Percentiles rank a stretch among this genome's conserved stretches.
These are phyloP conservation scores for Choiromyces venosus DNA, from an alignment of 495 filamentous ascomycete species.

Conservation along the genomic window DNA sequence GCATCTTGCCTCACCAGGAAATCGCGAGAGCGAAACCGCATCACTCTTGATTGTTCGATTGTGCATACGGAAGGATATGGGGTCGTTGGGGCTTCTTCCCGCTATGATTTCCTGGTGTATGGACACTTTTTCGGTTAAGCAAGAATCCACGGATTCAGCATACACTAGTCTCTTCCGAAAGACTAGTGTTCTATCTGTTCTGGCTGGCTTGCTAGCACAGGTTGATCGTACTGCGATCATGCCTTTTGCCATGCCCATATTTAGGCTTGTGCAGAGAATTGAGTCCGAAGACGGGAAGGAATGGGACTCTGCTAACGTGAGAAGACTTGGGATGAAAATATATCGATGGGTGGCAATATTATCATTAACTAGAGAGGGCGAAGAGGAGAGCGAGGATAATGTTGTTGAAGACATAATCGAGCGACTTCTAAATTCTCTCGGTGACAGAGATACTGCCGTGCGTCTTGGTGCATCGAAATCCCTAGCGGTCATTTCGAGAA, in stretches of 20 bases:
- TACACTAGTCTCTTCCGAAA: constrained; percentile 53
- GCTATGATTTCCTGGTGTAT: constrained; percentile 65
- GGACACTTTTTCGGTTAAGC: constrained; percentile 47
- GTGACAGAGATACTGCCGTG: constrained; percentile 83
- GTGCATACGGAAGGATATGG: constrained; percentile 82
- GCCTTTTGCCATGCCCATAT: constrained; percentile 50
- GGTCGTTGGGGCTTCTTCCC: constrained; percentile 62
- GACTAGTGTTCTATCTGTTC: constrained; percentile 71
- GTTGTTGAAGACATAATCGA: constrained; percentile 71
- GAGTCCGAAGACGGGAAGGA: constrained; percentile 24
- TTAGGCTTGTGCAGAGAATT: constrained; percentile 39
- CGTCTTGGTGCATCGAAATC: constrained; percentile 88
- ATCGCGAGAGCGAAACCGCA: constrained; percentile 75
- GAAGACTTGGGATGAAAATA: constrained; percentile 77
- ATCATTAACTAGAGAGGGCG: constrained; percentile 48
- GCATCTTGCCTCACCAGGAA: constrained; percentile 68
- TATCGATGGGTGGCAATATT: constrained; percentile 64
- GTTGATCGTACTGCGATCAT: constrained; percentile 53
- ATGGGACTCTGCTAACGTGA: constrained; percentile 62
- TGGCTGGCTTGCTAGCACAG: constrained; percentile 63
- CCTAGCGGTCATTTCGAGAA: constrained; percentile 74
- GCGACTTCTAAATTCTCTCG: constrained; percentile 59
- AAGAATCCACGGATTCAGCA: constrained; percentile 43
- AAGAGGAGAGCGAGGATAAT: constrained; percentile 44
- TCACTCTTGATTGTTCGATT: constrained; percentile 74